Evolutionary conservation across 2,329 filamentous ascomycete genomes (phyloP).

Genomic region (Penicillium sp.): DNA sequence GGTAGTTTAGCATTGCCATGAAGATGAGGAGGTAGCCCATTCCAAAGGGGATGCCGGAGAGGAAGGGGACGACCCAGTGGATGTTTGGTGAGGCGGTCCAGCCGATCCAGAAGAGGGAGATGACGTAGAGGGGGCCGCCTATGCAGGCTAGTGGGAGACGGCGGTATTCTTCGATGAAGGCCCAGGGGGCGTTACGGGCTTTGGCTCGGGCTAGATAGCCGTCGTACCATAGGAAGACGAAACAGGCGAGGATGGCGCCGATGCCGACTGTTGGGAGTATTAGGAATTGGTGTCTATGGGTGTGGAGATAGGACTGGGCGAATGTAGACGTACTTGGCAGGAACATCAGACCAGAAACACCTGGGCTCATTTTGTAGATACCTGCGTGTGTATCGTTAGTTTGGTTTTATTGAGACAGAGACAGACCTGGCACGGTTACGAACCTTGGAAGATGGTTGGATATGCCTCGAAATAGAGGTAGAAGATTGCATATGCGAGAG

Average conservation of each 20-base stretch:
- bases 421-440: neutral
- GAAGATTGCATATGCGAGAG: slow-evolving; percentile 64
- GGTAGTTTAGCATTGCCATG: slow-evolving; percentile 62
- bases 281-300: neutral
- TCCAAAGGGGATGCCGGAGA: slow-evolving; percentile 62
- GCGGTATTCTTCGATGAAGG: slow-evolving; percentile 48
- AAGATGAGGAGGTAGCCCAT: slow-evolving; percentile 60
- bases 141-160: slow-evolving; percentile 69
- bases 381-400: slow-evolving; percentile 45
- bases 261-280: slow-evolving; percentile 47
- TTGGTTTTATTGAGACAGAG: slow-evolving; percentile 47
- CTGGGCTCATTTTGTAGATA: slow-evolving; percentile 37
- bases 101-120: slow-evolving; percentile 52
- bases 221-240: slow-evolving; percentile 66
- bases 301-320: neutral
- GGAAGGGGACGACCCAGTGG: slow-evolving; percentile 50
- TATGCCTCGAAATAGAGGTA: slow-evolving; percentile 75
- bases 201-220: slow-evolving; percentile 54
- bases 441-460: slow-evolving; percentile 61
- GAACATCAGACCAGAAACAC: slow-evolving; percentile 35
- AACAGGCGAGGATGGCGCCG: slow-evolving; percentile 58
- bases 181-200: slow-evolving; percentile 27
- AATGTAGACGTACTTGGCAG: slow-evolving; percentile 30
- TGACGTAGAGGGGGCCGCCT: slow-evolving; percentile 58
- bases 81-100: slow-evolving; percentile 33